A percentile compares a stretch with the other conserved stretches of the same genome.
These are phyloP conservation scores for Xanthoparmelia taractica DNA, from an alignment of 495 filamentous ascomycete genomes.

Conservation along the genomic window DNA sequence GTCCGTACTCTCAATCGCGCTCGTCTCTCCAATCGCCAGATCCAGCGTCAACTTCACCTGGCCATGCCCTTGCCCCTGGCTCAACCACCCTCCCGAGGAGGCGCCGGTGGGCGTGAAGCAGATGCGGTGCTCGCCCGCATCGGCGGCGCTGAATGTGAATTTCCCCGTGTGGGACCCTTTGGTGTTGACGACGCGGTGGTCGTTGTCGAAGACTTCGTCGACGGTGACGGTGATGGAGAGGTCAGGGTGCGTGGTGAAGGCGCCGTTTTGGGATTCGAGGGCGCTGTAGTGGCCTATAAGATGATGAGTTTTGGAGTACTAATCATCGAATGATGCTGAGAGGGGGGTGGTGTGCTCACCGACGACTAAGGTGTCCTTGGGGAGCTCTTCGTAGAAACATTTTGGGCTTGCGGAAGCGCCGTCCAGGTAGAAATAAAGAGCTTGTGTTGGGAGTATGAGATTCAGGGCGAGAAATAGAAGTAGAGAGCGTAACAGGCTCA, in stretches of 20 bases:
- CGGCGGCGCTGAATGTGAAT: slow-evolving; percentile 94
- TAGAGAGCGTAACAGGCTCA: not conserved
- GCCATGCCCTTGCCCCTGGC: slow-evolving; percentile 52
- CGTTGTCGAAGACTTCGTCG: slow-evolving; percentile 94
- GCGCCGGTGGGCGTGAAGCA: slow-evolving; percentile 79
- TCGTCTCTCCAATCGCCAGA: slow-evolving; percentile 91
- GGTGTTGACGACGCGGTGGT: slow-evolving; percentile 89
- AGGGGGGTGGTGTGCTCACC: slow-evolving; percentile 48
- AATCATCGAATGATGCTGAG: not conserved
- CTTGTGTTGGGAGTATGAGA: slow-evolving; percentile 56
- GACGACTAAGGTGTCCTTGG: slow-evolving; percentile 93
- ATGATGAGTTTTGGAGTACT: not conserved
- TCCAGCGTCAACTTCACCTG: slow-evolving; percentile 80
- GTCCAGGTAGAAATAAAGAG: slow-evolving; percentile 95
- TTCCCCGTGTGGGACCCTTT: slow-evolving; percentile 66
- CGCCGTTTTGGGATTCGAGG: slow-evolving; percentile 56
- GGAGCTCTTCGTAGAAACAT: slow-evolving; percentile 98
- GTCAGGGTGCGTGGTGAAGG: slow-evolving; percentile 60
- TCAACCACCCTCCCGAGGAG: slow-evolving; percentile 61
- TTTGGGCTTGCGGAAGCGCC: slow-evolving; percentile 64
- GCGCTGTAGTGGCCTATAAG: slow-evolving; percentile 69
- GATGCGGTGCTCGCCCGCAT: slow-evolving; percentile 86
- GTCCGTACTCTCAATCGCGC: slow-evolving; percentile 86
- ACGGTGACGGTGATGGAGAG: slow-evolving; percentile 85
- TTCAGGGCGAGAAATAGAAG: slow-evolving; percentile 18